A percentile compares a stretch with the other conserved stretches of the same genome.
Conservation (phyloP, 176 grass and related monocot species). For the Puya raimondii region DNA sequence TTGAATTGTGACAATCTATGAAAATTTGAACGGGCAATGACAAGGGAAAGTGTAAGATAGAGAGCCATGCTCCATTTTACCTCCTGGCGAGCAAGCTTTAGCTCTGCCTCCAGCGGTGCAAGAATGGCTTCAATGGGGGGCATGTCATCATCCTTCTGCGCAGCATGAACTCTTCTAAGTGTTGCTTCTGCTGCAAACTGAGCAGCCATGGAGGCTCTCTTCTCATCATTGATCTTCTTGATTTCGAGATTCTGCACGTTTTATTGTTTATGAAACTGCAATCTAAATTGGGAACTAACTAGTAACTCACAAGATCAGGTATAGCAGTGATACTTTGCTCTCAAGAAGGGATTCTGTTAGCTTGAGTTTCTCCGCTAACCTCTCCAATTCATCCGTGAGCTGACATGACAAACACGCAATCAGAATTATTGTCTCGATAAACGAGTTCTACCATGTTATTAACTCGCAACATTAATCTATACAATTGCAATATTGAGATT, state of each 20-base stretch:
- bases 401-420: conserved; percentile 24
- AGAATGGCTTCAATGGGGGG: conserved; percentile 99
- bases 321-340: conserved; percentile 53
- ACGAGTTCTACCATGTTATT: not conserved
- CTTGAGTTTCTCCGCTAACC: conserved; percentile 73
- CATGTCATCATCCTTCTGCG: conserved; percentile 99
- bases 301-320: conserved; percentile 5
- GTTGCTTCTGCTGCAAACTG: conserved; percentile 96
- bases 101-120: conserved; percentile 91
- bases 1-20: not conserved
- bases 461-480: no score
- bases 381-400: conserved; percentile 61
- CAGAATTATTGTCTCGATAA: not conserved
- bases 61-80: conserved; percentile 21
- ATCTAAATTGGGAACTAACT: conserved; percentile 10
- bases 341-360: conserved; percentile 66
- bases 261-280: conserved; percentile 13
- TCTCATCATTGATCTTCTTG: conserved; percentile 97
- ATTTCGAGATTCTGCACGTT: conserved; percentile 80
- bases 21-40: not conserved
- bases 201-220: conserved; percentile 72
- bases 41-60: not conserved
- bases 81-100: conserved; percentile 90
- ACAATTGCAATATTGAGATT: no score
- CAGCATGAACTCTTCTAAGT: conserved; percentile 89